These are phyloP conservation scores for Eruca vesicaria DNA, from an alignment of 441 rosid genomes.

Conservation along the genomic window DNA sequence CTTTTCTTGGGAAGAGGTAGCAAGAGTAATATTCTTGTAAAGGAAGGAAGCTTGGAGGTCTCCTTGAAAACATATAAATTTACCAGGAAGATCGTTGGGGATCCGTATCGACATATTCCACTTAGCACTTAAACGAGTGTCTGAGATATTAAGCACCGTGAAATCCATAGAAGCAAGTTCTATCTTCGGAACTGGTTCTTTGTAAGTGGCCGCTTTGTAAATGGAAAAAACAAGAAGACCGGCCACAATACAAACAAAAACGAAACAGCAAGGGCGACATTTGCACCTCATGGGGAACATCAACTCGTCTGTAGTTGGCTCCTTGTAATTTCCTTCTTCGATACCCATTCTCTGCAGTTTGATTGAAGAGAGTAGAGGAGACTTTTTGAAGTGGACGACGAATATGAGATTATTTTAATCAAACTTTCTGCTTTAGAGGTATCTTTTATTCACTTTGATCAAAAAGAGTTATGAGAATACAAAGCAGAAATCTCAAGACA, in stretches of 20 bases:
- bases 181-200: not conserved
- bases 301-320: too few species aligned
- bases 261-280: too few species aligned
- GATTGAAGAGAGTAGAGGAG: not conserved
- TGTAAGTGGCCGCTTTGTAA: not conserved
- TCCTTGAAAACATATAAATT: not conserved
- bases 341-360: not conserved
- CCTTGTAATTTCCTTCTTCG: not conserved
- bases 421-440: too few species aligned
- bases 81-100: not conserved
- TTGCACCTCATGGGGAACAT: too few species aligned
- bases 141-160: not conserved
- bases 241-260: not conserved
- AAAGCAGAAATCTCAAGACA: too few species aligned
- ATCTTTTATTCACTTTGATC: too few species aligned
- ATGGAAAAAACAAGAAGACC: not conserved
- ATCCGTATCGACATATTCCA: not conserved
- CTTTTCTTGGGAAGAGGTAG: not conserved
- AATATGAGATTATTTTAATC: too few species aligned
- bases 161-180: slow-evolving; percentile 3
- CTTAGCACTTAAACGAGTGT: not conserved
- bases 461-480: too few species aligned
- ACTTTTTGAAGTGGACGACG: not conserved
- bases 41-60: slow-evolving; percentile 2
- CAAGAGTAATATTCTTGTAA: not conserved